phyloP scores from a whole-genome alignment of 805 yeast species.

The Starmerella bacillaris region DNA sequence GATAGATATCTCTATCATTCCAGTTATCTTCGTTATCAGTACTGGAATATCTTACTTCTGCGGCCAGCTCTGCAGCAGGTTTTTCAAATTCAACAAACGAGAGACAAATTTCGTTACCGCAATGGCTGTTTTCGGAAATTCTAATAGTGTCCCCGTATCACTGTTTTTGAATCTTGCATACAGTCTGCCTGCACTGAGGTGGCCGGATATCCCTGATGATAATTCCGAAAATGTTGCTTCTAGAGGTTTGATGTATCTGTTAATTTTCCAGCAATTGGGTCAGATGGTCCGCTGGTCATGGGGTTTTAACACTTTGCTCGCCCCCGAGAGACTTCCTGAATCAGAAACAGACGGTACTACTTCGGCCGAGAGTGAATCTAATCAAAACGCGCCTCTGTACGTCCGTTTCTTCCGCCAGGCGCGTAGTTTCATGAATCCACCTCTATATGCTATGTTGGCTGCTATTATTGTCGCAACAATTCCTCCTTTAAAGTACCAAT shows the following conservation, averaged over 20 bases:
- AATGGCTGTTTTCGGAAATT: constrained; percentile 92
- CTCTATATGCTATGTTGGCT: constrained; percentile 42
- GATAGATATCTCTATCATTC: constrained; percentile 65
- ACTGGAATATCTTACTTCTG: constrained; percentile 56
- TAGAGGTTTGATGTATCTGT: constrained; percentile 40
- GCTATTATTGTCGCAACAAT: constrained; percentile 45
- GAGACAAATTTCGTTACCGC: constrained; percentile 88
- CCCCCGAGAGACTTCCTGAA: constrained; percentile 21
- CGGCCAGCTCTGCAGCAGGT: constrained; percentile 36
- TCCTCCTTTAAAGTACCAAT: constrained; percentile 29
- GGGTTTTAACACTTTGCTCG: constrained; percentile 46
- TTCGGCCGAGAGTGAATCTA: background rate
- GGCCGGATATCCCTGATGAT: constrained; percentile 42
- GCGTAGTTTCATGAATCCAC: constrained; percentile 40
- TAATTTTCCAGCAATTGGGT: constrained; percentile 50
- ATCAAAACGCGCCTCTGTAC: background rate
- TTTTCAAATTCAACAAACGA: constrained; percentile 43
- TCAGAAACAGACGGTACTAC: constrained; percentile 1
- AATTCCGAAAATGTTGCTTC: constrained; percentile 40
- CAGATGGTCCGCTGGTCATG: constrained; percentile 53
- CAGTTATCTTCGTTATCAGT: constrained; percentile 65
- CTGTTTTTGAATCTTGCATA: constrained; percentile 52
- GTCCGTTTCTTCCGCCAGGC: background rate
- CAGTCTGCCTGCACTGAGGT: constrained; percentile 37
- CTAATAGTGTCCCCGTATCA: constrained; percentile 87